Evolutionary conservation across 2,329 filamentous ascomycete species (phyloP), one percentile per base, ranked within the genome.

Genomic region (Aspergillus proliferans): DNA sequence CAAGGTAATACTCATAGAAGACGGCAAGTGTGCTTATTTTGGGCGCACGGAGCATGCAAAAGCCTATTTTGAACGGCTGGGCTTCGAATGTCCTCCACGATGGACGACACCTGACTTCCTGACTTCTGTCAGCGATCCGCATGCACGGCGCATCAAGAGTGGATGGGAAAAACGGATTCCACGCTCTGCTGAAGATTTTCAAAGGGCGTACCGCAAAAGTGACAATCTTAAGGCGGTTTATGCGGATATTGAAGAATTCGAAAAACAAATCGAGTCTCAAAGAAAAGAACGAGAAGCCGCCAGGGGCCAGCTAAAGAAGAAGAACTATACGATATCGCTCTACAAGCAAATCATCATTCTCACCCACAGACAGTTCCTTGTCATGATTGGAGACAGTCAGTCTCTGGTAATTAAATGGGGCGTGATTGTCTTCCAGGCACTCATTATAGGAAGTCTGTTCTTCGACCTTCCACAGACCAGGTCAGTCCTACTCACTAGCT

Each of bases 41-140:
- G 87, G 87, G 2, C 75, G 75, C 0, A 76, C 80, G 0, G 75
- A 79, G 4, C 71, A 79, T 1, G 87, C 86, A 1, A 86, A 81
- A 60, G 66, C 75, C 24, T 91, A 87, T 62, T 90, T 91, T 54
- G 68, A 83, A 43, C 71, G 79, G n/a, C 73, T 90, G 33, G 87
- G 87, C 0, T 91, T 89, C 57, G 74, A 81, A 14, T 88, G 85
- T 59, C 85, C 86, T 0, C 77, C 82, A 19, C 78, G 86, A 12
- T 82, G 84, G 77, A 89, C 85, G 0, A 84, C 84, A 0, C 83
- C 82, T 4, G 87, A 92, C 64, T 92, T 91, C 67, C 69, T 91
- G 30, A 91, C 87, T 0, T 88, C 85, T 2, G 83, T 91, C 60
- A 88, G 83, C 6, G 80, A 81, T 40, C 71, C 76, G 1, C 72